phyloP scores from a whole-genome alignment of 1,284 basidiomycete species.

The Ganoderma boninense region DNA sequence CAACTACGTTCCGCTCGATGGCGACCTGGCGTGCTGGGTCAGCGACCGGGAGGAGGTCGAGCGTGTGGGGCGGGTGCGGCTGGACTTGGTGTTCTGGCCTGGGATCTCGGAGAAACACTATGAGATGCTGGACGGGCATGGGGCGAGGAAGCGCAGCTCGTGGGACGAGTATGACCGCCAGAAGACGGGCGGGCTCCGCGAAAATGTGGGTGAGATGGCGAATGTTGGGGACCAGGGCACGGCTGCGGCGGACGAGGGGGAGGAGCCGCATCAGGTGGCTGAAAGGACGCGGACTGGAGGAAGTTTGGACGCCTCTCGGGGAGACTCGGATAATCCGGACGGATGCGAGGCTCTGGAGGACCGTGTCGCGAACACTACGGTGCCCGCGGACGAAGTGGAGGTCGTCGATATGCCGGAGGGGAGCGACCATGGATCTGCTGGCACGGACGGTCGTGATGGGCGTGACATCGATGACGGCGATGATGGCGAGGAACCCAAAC shows the following conservation, averaged over 20 bases:
- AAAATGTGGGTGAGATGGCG: slow-evolving; percentile 37
- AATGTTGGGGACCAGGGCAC: slow-evolving; percentile 28
- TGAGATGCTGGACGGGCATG: slow-evolving; percentile 40
- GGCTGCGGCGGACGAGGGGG: slow-evolving; percentile 17
- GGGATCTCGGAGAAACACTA: slow-evolving; percentile 49
- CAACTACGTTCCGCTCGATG: slow-evolving; percentile 65
- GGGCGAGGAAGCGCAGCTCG: slow-evolving; percentile 38
- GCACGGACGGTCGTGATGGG: slow-evolving; percentile 36
- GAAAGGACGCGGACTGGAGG: slow-evolving; percentile 31
- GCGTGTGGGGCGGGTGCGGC: slow-evolving; percentile 42
- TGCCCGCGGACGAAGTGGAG: slow-evolving; percentile 51
- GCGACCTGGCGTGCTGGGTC: slow-evolving; percentile 57
- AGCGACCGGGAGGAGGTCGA: slow-evolving; percentile 54
- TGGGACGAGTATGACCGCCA: slow-evolving; percentile 47
- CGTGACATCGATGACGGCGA: slow-evolving; percentile 46
- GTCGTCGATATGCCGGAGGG: slow-evolving; percentile 45
- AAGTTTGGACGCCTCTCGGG: slow-evolving; percentile 16
- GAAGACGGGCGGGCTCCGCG: slow-evolving; percentile 50
- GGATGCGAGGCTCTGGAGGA: slow-evolving; percentile 27
- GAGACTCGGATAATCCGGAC: slow-evolving; percentile 19
- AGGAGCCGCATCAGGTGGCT: neutral
- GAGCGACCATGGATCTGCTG: neutral
- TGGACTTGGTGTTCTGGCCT: slow-evolving; percentile 40
- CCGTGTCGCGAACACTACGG: slow-evolving; percentile 37
- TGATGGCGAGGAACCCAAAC: slow-evolving; percentile 38